Evolutionary conservation across 2,329 filamentous ascomycete species (phyloP), one percentile per base, ranked within the genome.

Genomic region (Gnomoniopsis sp.): DNA sequence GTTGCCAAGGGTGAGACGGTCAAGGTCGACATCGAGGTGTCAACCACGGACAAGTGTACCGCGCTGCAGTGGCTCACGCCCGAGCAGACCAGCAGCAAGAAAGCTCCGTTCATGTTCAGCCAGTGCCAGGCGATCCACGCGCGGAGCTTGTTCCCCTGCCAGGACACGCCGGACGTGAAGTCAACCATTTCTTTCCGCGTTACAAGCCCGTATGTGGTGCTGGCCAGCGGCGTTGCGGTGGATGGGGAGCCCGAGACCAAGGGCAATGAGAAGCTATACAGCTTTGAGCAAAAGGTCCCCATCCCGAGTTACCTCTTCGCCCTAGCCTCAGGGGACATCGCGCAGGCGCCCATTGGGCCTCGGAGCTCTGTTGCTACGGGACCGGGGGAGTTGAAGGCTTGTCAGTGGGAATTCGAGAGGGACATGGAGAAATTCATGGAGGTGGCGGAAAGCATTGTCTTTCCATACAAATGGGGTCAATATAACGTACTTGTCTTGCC

Each of bases 111-210:
- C 75, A 93, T 98, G 87, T 98, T 98, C 78, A 96, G 91, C 48
- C 95, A 98, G 78, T 96, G 93, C 73, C 93, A 99, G 79, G 93
- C 93, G 55, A 98, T 97, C 69, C 93, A 98, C 69, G 91, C 91
- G 47, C 87, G 95, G 61, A 96, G 92, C 50, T 84, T 98, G 62
- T 96, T 98, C 73, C 95, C 95, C 7, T 98, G 93, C 75, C 93
- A 98, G 77, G 95, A 99, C 71, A 98, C 95, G 1, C 95, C 95
- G 3, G 93, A 97, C 71, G 90, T 97, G 68, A 99, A 99, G 79
- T 92, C 90, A n/a, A 96, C 92, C 1, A 92, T 93, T 74, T 87
- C 88, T 63, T 97, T 97, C 78, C 89, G 88, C 68, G 88, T 99
- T 69, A 87, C 87, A 26, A 97, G 92, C 23, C 86, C 89, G 6